These are phyloP conservation scores for Neopestalotiopsis sp. DNA, from an alignment of 2,329 filamentous ascomycete species.

Conservation along the genomic window DNA sequence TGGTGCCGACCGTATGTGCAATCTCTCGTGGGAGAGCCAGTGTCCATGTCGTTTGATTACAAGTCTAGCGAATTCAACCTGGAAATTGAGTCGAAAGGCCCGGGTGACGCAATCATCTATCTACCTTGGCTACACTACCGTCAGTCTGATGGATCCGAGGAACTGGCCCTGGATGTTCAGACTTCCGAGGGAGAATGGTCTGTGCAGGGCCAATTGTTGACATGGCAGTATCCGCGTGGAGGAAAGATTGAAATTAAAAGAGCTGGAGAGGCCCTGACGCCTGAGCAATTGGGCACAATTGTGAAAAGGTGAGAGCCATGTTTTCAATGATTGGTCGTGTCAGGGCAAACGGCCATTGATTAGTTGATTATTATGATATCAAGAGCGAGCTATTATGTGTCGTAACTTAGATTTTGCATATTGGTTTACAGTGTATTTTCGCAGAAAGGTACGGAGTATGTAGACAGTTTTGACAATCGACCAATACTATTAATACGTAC, in stretches of 20 bases:
- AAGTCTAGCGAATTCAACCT: constrained; percentile 21
- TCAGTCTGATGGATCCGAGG: constrained; percentile 20
- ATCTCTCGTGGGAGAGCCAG: constrained; percentile 19
- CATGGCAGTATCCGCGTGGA: constrained; percentile 20
- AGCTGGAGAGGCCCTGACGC: constrained; percentile 19
- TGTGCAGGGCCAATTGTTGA: constrained; percentile 19
- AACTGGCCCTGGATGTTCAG: constrained; percentile 19
- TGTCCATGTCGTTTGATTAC: constrained; percentile 24
- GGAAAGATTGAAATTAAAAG: constrained; percentile 22
- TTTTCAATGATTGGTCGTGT: background rate
- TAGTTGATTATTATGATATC: too few species aligned
- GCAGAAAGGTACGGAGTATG: too few species aligned
- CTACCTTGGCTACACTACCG: constrained; percentile 29
- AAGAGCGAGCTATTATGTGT: too few species aligned
- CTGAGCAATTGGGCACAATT: constrained; percentile 22
- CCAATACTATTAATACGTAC: too few species aligned
- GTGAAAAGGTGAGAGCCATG: constrained; percentile 2
- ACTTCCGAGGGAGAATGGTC: constrained; percentile 19
- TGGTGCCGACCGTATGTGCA: constrained; percentile 29
- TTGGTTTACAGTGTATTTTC: too few species aligned
- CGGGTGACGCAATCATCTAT: constrained; percentile 23
- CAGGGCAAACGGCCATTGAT: background rate
- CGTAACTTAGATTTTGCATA: too few species aligned
- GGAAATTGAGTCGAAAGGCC: constrained; percentile 12
- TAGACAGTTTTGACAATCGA: too few species aligned